phyloP scores from a whole-genome alignment of 2,329 filamentous ascomycete genomes.

The Colletotrichum trifolii region DNA sequence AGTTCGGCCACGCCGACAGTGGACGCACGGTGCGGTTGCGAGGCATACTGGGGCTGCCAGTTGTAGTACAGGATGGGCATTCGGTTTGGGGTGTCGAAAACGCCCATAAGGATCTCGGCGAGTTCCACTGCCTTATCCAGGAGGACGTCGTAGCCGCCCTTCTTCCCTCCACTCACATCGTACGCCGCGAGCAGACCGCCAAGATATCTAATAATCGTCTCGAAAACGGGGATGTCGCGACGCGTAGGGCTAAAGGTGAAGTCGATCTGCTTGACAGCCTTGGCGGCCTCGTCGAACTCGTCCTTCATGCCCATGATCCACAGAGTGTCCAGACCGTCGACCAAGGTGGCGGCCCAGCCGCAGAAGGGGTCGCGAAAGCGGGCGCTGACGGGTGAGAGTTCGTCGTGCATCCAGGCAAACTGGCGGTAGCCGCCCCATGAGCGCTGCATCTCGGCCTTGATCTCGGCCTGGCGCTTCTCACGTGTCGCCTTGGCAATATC shows the following conservation, averaged over 20 bases:
- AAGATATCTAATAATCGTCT: conserved; percentile 91
- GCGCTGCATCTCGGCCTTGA: conserved; percentile 80
- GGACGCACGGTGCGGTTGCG: conserved; percentile 71
- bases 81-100: conserved; percentile 92
- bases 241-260: conserved; percentile 77
- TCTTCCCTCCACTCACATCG: conserved; percentile 77
- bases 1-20: conserved; percentile 75
- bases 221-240: conserved; percentile 85
- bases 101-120: conserved; percentile 81
- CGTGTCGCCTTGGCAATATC: conserved; percentile 70
- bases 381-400: conserved; percentile 79
- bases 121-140: conserved; percentile 83
- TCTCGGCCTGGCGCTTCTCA: conserved; percentile 69
- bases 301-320: conserved; percentile 86
- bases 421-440: conserved; percentile 86
- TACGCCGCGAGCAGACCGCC: conserved; percentile 88
- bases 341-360: conserved; percentile 88
- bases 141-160: conserved; percentile 70
- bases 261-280: conserved; percentile 78
- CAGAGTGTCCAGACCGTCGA: conserved; percentile 84
- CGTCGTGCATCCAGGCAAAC: conserved; percentile 87
- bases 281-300: conserved; percentile 83
- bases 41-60: conserved; percentile 76
- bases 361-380: conserved; percentile 83
- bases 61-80: conserved; percentile 88